Base-by-base conservation (phyloP, 2,329 filamentous ascomycete species). In the Colletotrichum costaricense region DNA sequence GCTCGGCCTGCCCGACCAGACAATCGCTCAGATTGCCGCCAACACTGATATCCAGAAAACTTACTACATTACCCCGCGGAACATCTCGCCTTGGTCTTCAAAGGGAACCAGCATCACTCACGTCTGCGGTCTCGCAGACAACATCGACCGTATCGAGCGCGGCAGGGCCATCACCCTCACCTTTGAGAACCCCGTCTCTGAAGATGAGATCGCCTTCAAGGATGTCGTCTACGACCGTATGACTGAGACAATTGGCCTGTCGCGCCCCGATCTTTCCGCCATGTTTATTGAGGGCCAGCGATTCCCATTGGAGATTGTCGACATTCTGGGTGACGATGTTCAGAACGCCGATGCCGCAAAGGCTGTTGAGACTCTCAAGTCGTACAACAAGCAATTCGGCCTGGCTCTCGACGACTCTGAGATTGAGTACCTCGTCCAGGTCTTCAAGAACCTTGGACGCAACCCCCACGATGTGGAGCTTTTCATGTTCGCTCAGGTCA, bases 401-500 rank as follows among this genome's bases (percentile, higher is more conserved):
- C 88, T 99, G 75, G 95, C 95, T 22, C 89, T 99, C 72, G 96
- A 98, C 81, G 88, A 92, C 71, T 92, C 93, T 9, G 95, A 99
- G 82, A 97, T 98, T 82, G 92, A 97, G 73, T 98, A 99, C 80
- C 88, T 99, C 52, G 94, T 98, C n/a, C 92, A 95, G 77, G 78
- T 80, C 42, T 82, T 81, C 73, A 78, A 77, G 65, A 77, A 77
- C 59, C 79, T 81, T 22, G 89, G 91, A 75, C 86, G 92, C 49
- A 86, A 89, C 62, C 94, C 94, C 1, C 93, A 95, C 74, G 97
- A 98, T 81, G 94, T 98, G 57, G 97, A 99, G 85, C 88, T 98
- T 26, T 98, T 98, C 88, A 98, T 98, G 97, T 99, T 98, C 82
- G 96, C 96, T 19, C 97, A 99, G 84, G 96, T 99, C 81, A 98